These are phyloP conservation scores for Colletotrichum sp. DNA, from an alignment of 2,329 filamentous ascomycete species.

Conservation along the genomic window DNA sequence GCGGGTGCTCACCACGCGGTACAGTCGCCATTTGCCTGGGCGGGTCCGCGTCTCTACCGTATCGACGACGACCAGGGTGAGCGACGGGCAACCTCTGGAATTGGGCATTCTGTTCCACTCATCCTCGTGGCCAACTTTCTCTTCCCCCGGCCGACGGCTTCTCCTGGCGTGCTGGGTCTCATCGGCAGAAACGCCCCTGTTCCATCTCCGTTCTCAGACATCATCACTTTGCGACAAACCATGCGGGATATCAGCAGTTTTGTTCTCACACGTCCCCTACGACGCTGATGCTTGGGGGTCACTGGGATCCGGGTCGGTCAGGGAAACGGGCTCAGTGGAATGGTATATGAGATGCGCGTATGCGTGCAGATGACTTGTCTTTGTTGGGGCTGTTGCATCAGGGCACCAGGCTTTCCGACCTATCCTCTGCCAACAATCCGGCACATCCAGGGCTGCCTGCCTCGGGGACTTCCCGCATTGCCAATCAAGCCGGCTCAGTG, in stretches of 20 bases:
- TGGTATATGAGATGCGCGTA: neutral
- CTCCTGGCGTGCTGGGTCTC: conserved; percentile 17
- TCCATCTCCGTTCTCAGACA: neutral
- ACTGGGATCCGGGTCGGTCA: neutral
- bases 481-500: neutral
- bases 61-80: conserved; percentile 15
- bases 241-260: neutral
- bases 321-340: neutral
- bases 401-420: neutral
- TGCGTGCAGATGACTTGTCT: conserved; percentile 19
- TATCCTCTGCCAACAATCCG: neutral
- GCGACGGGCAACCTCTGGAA: conserved; percentile 10
- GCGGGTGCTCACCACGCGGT: neutral
- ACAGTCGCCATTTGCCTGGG: conserved; percentile 5
- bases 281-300: neutral
- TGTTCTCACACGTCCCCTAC: neutral
- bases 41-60: conserved; percentile 18
- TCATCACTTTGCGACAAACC: neutral
- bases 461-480: neutral
- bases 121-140: conserved; percentile 10
- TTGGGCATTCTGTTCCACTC: conserved; percentile 18
- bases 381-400: conserved; percentile 5
- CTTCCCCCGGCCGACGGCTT: conserved; percentile 15
- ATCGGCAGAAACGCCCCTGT: neutral
- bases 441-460: neutral